Conservation (phyloP, 176 grass and related monocot species). For the Oryza meridionalis region DNA sequence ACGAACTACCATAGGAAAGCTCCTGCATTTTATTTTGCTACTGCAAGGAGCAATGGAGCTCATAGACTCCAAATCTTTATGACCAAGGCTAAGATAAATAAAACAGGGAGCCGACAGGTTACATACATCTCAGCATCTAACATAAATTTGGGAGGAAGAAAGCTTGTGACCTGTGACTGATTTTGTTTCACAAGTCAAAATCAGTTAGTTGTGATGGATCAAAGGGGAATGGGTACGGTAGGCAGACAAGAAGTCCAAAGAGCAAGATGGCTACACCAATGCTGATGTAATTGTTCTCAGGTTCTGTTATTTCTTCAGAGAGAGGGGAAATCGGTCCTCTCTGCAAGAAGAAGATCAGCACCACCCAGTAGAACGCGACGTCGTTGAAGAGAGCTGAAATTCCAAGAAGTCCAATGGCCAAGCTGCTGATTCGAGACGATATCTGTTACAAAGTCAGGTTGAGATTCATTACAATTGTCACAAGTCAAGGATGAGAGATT, state of each 20-base stretch:
- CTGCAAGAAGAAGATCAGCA: slow-evolving; percentile 93
- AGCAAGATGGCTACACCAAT: slow-evolving; percentile 71
- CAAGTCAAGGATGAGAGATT: slow-evolving; percentile 1
- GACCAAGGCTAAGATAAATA: neutral
- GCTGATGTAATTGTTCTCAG: slow-evolving; percentile 56
- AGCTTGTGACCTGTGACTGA: neutral
- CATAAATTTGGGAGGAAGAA: slow-evolving; percentile 33
- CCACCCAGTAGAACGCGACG: slow-evolving; percentile 83
- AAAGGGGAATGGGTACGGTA: slow-evolving; percentile 92
- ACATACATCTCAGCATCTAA: slow-evolving; percentile 47
- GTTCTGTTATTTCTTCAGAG: slow-evolving; percentile 81
- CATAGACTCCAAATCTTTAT: neutral
- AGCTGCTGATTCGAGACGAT: slow-evolving; percentile 56
- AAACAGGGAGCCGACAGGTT: slow-evolving; percentile 22
- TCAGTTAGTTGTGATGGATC: slow-evolving; percentile 49
- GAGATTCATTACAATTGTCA: slow-evolving; percentile 14
- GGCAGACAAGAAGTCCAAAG: slow-evolving; percentile 70
- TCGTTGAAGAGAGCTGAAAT: slow-evolving; percentile 80
- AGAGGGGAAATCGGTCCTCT: slow-evolving; percentile 84
- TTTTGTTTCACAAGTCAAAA: slow-evolving; percentile 58
- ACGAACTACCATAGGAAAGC: slow-evolving; percentile 27
- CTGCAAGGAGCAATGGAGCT: slow-evolving; percentile 43
- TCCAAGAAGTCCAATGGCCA: slow-evolving; percentile 72
- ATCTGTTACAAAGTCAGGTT: slow-evolving; percentile 50
- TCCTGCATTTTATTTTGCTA: slow-evolving; percentile 55